phyloP scores from a whole-genome alignment of 1,284 basidiomycete species.

The Trichosporon coremiiforme region DNA sequence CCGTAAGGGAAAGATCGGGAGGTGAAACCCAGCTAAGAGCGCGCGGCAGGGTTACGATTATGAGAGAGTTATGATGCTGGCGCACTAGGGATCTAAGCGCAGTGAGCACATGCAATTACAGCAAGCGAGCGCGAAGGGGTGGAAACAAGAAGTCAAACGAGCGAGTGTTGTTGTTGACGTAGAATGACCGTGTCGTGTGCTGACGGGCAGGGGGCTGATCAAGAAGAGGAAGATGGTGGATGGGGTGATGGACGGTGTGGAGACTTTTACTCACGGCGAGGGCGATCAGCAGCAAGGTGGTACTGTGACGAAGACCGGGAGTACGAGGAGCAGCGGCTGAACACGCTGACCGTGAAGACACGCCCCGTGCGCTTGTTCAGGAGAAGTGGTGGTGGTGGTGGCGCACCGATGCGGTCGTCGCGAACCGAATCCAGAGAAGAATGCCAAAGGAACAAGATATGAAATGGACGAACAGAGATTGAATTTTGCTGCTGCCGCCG shows the following conservation, averaged over 20 bases:
- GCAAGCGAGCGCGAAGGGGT: background rate
- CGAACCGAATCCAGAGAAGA: background rate
- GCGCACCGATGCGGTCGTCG: slow-evolving; percentile 9
- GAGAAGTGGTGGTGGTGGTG: slow-evolving; percentile 4
- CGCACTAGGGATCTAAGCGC: background rate
- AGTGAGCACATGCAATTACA: slow-evolving; percentile 10
- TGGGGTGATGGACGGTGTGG: slow-evolving; percentile 1
- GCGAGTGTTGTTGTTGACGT: background rate
- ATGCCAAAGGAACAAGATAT: background rate
- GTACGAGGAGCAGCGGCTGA: slow-evolving; percentile 10
- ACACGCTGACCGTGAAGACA: slow-evolving; percentile 6
- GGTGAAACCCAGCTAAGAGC: background rate
- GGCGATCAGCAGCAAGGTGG: background rate
- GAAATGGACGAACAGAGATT: slow-evolving; percentile 7
- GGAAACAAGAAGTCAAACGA: background rate
- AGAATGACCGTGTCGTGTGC: background rate
- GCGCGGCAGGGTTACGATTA: background rate
- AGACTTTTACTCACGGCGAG: background rate
- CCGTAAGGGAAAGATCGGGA: background rate
- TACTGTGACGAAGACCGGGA: background rate
- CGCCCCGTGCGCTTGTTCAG: slow-evolving; percentile 17
- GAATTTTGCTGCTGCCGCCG: background rate
- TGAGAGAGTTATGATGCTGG: background rate
- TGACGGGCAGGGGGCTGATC: background rate
- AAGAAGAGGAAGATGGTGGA: background rate